phyloP scores from a whole-genome alignment of 495 filamentous ascomycete genomes.

The Talaromyces wortmannii region DNA sequence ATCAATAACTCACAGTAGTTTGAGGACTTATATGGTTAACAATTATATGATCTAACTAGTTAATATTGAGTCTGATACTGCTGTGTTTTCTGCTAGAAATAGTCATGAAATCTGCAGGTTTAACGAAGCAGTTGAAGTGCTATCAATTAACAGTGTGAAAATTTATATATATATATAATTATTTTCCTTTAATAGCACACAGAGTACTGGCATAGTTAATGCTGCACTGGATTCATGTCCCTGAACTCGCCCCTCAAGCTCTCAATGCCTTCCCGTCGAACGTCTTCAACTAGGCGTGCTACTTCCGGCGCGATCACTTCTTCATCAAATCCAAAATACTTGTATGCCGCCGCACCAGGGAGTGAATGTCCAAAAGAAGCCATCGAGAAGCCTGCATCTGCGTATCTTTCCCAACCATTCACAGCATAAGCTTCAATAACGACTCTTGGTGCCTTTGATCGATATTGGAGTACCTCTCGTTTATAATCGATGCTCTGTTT shows the following conservation, averaged over 20 bases:
- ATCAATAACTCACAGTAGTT: no score
- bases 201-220: no score
- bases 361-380: slow-evolving; percentile 36
- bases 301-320: slow-evolving; percentile 37
- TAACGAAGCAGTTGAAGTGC: no score
- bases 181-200: no score
- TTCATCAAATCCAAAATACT: slow-evolving; percentile 45
- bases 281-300: slow-evolving; percentile 28
- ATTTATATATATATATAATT: no score
- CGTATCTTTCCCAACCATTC: slow-evolving; percentile 55
- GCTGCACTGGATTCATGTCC: slow-evolving; percentile 14
- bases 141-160: no score
- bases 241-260: slow-evolving; percentile 28
- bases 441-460: slow-evolving; percentile 32
- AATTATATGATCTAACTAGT: no score
- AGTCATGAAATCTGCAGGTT: no score
- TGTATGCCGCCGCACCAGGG: slow-evolving; percentile 45
- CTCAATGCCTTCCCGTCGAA: slow-evolving; percentile 20
- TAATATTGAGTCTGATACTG: no score
- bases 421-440: slow-evolving; percentile 49
- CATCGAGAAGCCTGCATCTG: slow-evolving; percentile 43
- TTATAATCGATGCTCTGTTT: slow-evolving; percentile 39
- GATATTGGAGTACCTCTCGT: slow-evolving; percentile 24
- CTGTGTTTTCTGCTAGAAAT: no score
- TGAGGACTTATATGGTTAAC: no score